Base-by-base conservation (phyloP, 2,329 filamentous ascomycete species). In the Penicillium sp. region DNA sequence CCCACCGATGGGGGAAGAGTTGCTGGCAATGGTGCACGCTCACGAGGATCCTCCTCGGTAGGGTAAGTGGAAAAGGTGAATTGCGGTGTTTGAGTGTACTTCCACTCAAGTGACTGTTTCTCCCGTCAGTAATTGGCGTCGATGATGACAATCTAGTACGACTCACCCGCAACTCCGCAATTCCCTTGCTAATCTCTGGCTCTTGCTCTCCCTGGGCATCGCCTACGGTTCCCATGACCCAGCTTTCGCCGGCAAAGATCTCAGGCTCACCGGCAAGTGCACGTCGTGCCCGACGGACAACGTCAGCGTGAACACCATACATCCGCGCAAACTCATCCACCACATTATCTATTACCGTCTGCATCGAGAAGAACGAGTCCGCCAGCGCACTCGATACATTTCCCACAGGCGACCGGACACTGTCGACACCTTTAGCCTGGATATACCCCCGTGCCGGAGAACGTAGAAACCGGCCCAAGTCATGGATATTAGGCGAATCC, bases 391-490 rank as follows among this genome's bases (percentile, higher is more conserved):
- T 75, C 3, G 86, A 85, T 1, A 96, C 87, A 77, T 98, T 99
- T 7, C 86, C 84, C 11, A 98, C 89, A 0, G 88, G 87, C 52
- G 92, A 96, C 63, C 91, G 88, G 46, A 98, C 93, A 73, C 94
- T 98, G 69, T 95, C 92, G 0, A 97, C 93, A 0, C 95, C 95
- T 62, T 90, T 88, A 0, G 92, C 91, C 63, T 87, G 87, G 71
- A 98, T 89, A 72, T 86, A 93, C 0, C 83, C 82, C 67, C 88
- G 89, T 0, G 90, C 91, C 0, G 93, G 92, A n/a, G 92, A 93
- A 25, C 86, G 84, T 65, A 99, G 77, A 70, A 94, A 87, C 2
- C 83, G 78, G 1, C 88, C 86, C 30, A 98, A 90, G 43, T 82
- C 78, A 33, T 80, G 75, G 45, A 98, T 80, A 72, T 96, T 91